These are phyloP conservation scores for Rhizophora apiculata DNA, from an alignment of 345 rosid genomes.

Conservation along the genomic window DNA sequence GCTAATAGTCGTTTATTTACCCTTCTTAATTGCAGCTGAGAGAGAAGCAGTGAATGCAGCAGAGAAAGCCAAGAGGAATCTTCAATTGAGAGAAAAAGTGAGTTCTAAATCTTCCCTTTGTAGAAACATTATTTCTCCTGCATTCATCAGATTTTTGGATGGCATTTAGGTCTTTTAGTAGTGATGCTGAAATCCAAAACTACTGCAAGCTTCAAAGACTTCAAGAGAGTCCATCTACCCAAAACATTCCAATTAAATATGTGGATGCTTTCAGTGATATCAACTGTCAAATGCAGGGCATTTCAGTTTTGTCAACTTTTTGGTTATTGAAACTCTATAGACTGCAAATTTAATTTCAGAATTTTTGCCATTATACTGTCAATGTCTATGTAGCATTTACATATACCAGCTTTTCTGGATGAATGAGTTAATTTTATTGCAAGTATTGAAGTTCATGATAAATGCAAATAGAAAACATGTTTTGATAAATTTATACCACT, in stretches of 20 bases:
- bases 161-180: not conserved
- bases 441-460: too few species aligned
- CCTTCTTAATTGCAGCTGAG: constrained; percentile 58
- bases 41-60: constrained; percentile 85
- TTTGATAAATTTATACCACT: too few species aligned
- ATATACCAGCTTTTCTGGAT: too few species aligned
- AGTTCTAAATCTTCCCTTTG: constrained; percentile 21
- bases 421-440: too few species aligned
- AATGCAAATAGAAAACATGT: too few species aligned
- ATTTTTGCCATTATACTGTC: too few species aligned
- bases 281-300: too few species aligned
- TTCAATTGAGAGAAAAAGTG: constrained; percentile 77
- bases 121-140: not conserved
- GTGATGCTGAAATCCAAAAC: not conserved
- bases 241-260: not conserved
- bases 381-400: too few species aligned
- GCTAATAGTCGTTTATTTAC: not conserved
- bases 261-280: not conserved
- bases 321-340: too few species aligned
- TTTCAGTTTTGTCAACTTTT: too few species aligned
- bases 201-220: not conserved
- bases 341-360: too few species aligned
- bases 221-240: not conserved
- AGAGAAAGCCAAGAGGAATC: constrained; percentile 86
- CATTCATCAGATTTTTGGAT: not conserved